These are phyloP conservation scores for Penicillium sp. DNA, from an alignment of 2,329 filamentous ascomycete genomes.

Conservation along the genomic window DNA sequence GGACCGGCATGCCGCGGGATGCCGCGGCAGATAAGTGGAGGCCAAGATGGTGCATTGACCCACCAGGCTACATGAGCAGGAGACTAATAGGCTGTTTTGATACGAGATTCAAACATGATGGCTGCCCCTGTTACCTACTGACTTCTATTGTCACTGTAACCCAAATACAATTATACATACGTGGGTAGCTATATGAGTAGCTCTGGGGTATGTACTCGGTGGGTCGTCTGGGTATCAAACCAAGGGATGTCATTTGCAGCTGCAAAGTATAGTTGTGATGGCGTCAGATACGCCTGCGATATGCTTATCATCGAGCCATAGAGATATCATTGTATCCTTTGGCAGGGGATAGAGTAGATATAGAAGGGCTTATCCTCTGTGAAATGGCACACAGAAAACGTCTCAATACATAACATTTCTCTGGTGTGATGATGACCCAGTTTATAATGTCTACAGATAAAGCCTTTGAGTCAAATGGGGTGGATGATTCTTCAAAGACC, in stretches of 20 bases:
- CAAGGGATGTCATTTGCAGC: not conserved
- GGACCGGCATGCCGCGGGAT: conserved; percentile 27
- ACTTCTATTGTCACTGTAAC: not conserved
- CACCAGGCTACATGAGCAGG: not conserved
- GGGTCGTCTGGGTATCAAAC: not conserved
- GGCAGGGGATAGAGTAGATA: not conserved
- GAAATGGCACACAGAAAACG: not conserved
- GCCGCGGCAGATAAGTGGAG: conserved; percentile 20
- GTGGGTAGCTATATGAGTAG: too few relatives aligned
- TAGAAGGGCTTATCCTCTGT: not conserved
- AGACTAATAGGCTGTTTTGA: not conserved
- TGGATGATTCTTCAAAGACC: not conserved
- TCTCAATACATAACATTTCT: not conserved
- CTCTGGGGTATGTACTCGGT: not conserved
- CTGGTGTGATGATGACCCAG: not conserved
- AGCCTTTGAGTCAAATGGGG: not conserved
- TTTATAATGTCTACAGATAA: not conserved
- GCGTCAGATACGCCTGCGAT: conserved; percentile 18
- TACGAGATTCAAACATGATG: not conserved
- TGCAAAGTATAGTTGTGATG: conserved; percentile 7
- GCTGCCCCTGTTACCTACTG: not conserved
- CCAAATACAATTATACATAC: not conserved
- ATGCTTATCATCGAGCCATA: conserved; percentile 16
- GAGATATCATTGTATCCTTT: not conserved
- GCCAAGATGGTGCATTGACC: not conserved